Percentiles rank a stretch among this genome's conserved stretches.
phyloP scores from a whole-genome alignment of 805 yeast species.

The Priceomyces fermenticarens region DNA sequence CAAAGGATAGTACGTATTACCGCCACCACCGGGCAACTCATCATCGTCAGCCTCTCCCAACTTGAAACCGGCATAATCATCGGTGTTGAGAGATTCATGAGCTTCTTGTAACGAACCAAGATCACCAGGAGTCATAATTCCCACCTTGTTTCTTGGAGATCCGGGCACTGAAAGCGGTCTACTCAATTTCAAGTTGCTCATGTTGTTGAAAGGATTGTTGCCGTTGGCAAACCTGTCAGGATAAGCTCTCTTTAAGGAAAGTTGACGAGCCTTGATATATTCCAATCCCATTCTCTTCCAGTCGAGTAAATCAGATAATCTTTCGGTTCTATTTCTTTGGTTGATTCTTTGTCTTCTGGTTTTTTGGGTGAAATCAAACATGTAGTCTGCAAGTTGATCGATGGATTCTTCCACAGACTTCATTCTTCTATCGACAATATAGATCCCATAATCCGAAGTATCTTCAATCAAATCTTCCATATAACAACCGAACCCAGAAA shows the following conservation, averaged over 20 bases:
- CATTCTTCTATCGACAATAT: slow-evolving; percentile 91
- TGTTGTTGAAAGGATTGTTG: slow-evolving; percentile 43
- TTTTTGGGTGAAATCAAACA: slow-evolving; percentile 85
- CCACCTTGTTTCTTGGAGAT: slow-evolving; percentile 75
- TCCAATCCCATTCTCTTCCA: slow-evolving; percentile 99
- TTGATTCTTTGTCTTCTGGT: slow-evolving; percentile 96
- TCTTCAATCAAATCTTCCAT: slow-evolving; percentile 97
- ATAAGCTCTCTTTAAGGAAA: slow-evolving; percentile 89
- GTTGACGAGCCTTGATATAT: slow-evolving; percentile 89
- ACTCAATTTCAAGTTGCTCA: slow-evolving; percentile 64
- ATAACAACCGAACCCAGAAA: slow-evolving; percentile 96
- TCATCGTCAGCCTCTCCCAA: slow-evolving; percentile 45
- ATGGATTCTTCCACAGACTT: slow-evolving; percentile 91
- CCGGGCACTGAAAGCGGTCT: slow-evolving; percentile 97
- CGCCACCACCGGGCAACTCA: slow-evolving; percentile 33
- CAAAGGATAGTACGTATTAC: slow-evolving; percentile 39
- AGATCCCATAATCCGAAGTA: slow-evolving; percentile 93
- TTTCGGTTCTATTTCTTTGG: slow-evolving; percentile 95
- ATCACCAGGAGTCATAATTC: slow-evolving; percentile 96
- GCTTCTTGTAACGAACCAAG: slow-evolving; percentile 95
- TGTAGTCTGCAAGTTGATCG: slow-evolving; percentile 81
- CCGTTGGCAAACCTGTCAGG: slow-evolving; percentile 72
- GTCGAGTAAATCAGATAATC: slow-evolving; percentile 87
- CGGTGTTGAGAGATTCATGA: slow-evolving; percentile 62
- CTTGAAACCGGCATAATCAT: slow-evolving; percentile 69